Conservation (phyloP, 768 basidiomycete genomes). For the Sporobolomyces phaffii region DNA sequence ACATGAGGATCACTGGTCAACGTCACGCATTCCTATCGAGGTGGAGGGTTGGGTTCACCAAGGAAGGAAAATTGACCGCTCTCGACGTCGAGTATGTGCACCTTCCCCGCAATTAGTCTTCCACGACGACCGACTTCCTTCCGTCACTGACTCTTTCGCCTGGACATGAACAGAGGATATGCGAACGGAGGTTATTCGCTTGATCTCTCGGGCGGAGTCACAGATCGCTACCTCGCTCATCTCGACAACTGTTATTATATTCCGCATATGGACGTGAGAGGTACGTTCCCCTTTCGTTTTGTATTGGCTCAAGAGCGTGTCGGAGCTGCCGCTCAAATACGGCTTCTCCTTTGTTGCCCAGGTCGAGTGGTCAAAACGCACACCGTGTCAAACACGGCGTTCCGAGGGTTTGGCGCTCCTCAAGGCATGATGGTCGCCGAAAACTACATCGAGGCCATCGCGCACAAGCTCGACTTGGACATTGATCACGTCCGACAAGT, state of each 20-base stretch:
- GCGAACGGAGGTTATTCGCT: conserved; percentile 42
- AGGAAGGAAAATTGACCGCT: conserved; percentile 40
- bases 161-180: conserved; percentile 32
- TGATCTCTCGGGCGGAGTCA: conserved; percentile 41
- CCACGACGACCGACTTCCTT: background rate
- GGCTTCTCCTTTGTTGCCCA: background rate
- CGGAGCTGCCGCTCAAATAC: background rate
- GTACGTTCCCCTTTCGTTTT: conserved; percentile 3
- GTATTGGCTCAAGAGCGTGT: background rate
- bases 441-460: conserved; percentile 37
- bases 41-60: conserved; percentile 40
- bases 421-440: conserved; percentile 42
- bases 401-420: conserved; percentile 37
- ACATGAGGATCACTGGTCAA: conserved; percentile 41
- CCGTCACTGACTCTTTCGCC: no score
- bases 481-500: conserved; percentile 38
- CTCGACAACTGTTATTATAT: conserved; percentile 38
- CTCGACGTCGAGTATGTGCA: conserved; percentile 18
- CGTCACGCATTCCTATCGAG: conserved; percentile 39
- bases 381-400: conserved; percentile 42
- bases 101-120: background rate
- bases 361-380: conserved; percentile 38
- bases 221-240: conserved; percentile 41
- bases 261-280: conserved; percentile 39
- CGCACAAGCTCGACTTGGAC: conserved; percentile 36